Conservation (phyloP, 2,329 filamentous ascomycete genomes). For the Phaeosphaeria sp. region DNA sequence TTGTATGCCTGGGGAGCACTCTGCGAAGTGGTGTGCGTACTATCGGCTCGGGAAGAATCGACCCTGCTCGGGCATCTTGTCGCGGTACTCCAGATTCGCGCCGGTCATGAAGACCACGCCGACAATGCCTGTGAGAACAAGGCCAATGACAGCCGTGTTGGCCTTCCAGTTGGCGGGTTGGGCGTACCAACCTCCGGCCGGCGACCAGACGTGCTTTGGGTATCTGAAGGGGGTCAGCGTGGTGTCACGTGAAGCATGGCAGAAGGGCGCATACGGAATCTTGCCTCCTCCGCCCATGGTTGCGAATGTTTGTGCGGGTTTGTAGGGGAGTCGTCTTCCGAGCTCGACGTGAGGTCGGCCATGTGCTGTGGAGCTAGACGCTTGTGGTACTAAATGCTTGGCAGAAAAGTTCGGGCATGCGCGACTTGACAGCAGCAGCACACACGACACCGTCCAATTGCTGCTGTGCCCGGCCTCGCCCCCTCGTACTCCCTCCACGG, state of each 20-base stretch:
- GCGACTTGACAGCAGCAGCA: conserved; percentile 31
- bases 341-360: conserved; percentile 26
- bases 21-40: conserved; percentile 61
- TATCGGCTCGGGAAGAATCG: conserved; percentile 85
- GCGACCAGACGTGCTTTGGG: conserved; percentile 99
- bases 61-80: conserved; percentile 76
- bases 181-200: conserved; percentile 95
- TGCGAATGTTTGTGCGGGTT: conserved; percentile 65
- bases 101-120: conserved; percentile 74
- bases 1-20: conserved; percentile 3
- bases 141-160: conserved; percentile 82
- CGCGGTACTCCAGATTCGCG: conserved; percentile 74
- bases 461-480: conserved; percentile 25
- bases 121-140: conserved; percentile 71
- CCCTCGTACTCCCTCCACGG: conserved; percentile 10
- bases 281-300: conserved; percentile 68
- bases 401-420: conserved; percentile 45
- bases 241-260: conserved; percentile 17
- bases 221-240: conserved; percentile 66
- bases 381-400: conserved; percentile 21
- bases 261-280: conserved; percentile 61
- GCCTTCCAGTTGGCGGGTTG: conserved; percentile 93
- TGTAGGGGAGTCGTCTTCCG: conserved; percentile 17
- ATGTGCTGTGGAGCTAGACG: conserved; percentile 12
- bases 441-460: conserved; percentile 31